phyloP scores from a whole-genome alignment of 495 filamentous ascomycete species.

The Annulohypoxylon stygium region DNA sequence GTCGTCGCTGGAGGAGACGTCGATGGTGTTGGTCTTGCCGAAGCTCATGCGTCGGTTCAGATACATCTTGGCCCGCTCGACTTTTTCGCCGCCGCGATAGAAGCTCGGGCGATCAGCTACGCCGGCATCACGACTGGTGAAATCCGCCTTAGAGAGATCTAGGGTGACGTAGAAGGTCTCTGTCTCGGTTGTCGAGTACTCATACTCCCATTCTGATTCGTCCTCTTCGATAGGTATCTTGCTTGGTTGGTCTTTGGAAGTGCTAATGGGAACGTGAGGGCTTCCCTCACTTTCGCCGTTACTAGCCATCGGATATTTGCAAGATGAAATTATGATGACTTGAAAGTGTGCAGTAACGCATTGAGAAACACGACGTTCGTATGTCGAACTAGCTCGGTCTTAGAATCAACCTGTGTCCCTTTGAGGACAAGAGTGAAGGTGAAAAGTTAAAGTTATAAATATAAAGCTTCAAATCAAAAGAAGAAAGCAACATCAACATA shows the following conservation, averaged over 20 bases:
- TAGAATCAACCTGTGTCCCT: neutral
- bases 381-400: neutral
- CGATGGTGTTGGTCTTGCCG: constrained; percentile 13
- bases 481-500: constrained; percentile 3
- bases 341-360: constrained; percentile 19
- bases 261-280: constrained; percentile 13
- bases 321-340: constrained; percentile 20
- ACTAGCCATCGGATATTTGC: constrained; percentile 47
- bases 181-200: constrained; percentile 69
- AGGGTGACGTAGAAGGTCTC: constrained; percentile 71
- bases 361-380: constrained; percentile 19
- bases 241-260: neutral
- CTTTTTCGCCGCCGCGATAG: constrained; percentile 46
- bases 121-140: constrained; percentile 51
- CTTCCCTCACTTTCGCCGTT: constrained; percentile 31
- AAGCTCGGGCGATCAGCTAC: constrained; percentile 7
- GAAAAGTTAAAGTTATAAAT: neutral
- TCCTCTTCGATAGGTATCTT: constrained; percentile 47
- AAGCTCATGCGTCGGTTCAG: constrained; percentile 38
- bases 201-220: constrained; percentile 69
- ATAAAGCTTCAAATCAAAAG: neutral
- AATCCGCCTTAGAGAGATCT: constrained; percentile 65
- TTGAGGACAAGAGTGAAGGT: neutral
- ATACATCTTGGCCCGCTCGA: constrained; percentile 42
- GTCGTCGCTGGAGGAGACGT: constrained; percentile 32